These are phyloP conservation scores for Biscutella laevigata DNA, from an alignment of 441 rosid genomes.

Conservation along the genomic window DNA sequence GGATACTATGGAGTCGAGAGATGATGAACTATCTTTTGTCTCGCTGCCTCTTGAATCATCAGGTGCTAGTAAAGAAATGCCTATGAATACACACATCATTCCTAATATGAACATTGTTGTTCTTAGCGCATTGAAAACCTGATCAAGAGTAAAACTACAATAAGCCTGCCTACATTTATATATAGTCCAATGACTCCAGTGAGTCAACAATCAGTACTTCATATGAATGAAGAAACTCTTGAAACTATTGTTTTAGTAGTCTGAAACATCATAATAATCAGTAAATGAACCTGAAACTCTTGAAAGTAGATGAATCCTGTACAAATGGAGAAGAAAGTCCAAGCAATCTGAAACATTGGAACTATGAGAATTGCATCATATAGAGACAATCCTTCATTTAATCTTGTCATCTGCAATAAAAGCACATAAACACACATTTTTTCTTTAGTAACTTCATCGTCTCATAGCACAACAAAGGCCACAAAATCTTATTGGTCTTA, in stretches of 20 bases:
- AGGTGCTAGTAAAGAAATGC: slow-evolving; percentile 89
- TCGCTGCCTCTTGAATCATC: slow-evolving; percentile 86
- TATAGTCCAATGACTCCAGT: too few species aligned
- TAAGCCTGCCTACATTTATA: too few species aligned
- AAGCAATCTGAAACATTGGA: slow-evolving; percentile 98
- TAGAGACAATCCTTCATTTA: slow-evolving; percentile 86
- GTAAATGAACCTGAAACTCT: slow-evolving; percentile 74
- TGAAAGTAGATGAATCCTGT: slow-evolving; percentile 97
- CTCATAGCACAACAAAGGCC: background rate
- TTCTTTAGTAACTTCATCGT: slow-evolving; percentile 11
- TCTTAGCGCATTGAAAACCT: slow-evolving; percentile 84
- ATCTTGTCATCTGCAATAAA: slow-evolving; percentile 74
- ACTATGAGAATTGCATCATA: slow-evolving; percentile 95
- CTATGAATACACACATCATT: slow-evolving; percentile 72
- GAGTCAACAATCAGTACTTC: too few species aligned
- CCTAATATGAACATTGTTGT: slow-evolving; percentile 92
- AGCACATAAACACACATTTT: background rate
- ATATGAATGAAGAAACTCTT: too few species aligned
- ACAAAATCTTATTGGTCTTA: slow-evolving; percentile 21
- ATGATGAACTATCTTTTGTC: slow-evolving; percentile 49
- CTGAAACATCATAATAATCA: background rate
- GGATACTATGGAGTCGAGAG: slow-evolving; percentile 28
- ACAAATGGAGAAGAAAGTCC: slow-evolving; percentile 98
- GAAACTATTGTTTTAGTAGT: too few species aligned
- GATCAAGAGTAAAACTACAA: too few species aligned